A percentile compares a stretch with the other conserved stretches of the same genome.
phyloP scores from a whole-genome alignment of 106 monocot genomes.

The Alisma plantagoaquatica region DNA sequence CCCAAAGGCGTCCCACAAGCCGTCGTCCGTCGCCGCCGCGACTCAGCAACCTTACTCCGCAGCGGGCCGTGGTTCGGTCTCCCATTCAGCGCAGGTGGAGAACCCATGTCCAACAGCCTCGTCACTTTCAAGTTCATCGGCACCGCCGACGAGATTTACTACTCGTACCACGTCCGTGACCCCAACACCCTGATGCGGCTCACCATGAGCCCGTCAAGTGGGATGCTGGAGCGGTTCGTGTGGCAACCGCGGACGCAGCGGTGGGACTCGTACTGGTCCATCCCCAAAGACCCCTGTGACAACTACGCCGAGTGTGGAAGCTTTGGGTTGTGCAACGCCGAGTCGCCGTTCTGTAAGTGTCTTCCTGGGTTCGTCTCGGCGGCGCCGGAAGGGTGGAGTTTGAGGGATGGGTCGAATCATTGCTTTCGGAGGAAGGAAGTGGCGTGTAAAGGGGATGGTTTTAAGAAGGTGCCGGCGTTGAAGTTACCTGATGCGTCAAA shows the following conservation, averaged over 20 bases:
- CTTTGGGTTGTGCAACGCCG: slow-evolving; percentile 12
- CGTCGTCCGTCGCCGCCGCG: slow-evolving; percentile 3
- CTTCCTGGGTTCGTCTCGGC: slow-evolving; percentile 18
- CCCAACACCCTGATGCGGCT: background rate
- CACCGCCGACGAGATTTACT: slow-evolving; percentile 15
- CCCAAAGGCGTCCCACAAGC: slow-evolving; percentile 8
- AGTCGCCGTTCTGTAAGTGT: slow-evolving; percentile 12
- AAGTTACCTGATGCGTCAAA: slow-evolving; percentile 31
- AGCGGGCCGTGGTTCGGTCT: slow-evolving; percentile 26
- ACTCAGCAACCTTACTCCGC: slow-evolving; percentile 1
- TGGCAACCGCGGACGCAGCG: background rate
- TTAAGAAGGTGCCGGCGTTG: slow-evolving; percentile 11
- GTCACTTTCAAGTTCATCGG: background rate
- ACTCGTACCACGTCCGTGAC: background rate
- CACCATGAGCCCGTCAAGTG: slow-evolving; percentile 4
- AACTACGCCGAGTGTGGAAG: slow-evolving; percentile 14
- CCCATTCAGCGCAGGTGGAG: slow-evolving; percentile 12
- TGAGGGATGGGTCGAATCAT: slow-evolving; percentile 4
- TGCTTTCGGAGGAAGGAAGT: slow-evolving; percentile 13
- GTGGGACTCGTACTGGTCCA: slow-evolving; percentile 15
- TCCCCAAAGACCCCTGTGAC: slow-evolving; percentile 20
- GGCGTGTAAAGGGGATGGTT: slow-evolving; percentile 21
- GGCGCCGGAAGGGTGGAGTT: slow-evolving; percentile 7
- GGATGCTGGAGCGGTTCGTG: background rate
- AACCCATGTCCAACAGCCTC: background rate